Base-by-base conservation (phyloP, 1,284 basidiomycete genomes). In the Fomes fomentarius region DNA sequence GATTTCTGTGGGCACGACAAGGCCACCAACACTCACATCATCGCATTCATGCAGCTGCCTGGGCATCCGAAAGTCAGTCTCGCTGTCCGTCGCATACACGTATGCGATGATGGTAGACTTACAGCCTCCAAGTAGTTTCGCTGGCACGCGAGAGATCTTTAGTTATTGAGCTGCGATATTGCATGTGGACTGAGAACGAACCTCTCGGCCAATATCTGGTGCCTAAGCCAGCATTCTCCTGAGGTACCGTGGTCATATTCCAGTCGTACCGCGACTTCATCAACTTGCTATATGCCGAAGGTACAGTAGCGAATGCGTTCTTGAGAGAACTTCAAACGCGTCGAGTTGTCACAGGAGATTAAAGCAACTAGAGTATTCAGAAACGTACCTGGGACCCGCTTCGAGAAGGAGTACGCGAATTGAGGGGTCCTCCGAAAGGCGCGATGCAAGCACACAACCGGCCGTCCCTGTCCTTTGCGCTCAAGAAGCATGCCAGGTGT, bases 111-210 rank as follows among this genome's bases (percentile, higher is more conserved):
- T 4, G 19, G 19, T 10, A 17, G 0, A 76, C 82, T 66, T 65
- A 86, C 87, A 89, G 65, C 87, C 87, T 37, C 87, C 87, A 1
- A 89, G 74, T 65, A 89, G 72, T 63, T 83, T 87, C 1, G 73
- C 87, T 89, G 52, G 7, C 7, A 17, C 31, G 22, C 25, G 17
- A 26, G 33, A 31, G 24, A 19, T 17, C 25, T 11, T 21, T 12
- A 15, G 24, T 10, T 1, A 21, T 49, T 46, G 19, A 50, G 43
- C 35, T 12, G 12, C 24, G 14, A 34, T 15, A 21, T 19, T 40
- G 8, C 22, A n/a, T n/a, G n/a, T n/a, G n/a, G n/a, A n/a, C n/a
- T n/a, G n/a, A 43, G 5, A 14, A 46, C 74, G 10, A 60, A 84
- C 85, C 85, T 70, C 86, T 72, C 0, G 86, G 85, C 83, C 84